A percentile compares a stretch with the other conserved stretches of the same genome.
Evolutionary conservation across 2,329 filamentous ascomycete species (phyloP).

Genomic region (Byssothecium circinans): DNA sequence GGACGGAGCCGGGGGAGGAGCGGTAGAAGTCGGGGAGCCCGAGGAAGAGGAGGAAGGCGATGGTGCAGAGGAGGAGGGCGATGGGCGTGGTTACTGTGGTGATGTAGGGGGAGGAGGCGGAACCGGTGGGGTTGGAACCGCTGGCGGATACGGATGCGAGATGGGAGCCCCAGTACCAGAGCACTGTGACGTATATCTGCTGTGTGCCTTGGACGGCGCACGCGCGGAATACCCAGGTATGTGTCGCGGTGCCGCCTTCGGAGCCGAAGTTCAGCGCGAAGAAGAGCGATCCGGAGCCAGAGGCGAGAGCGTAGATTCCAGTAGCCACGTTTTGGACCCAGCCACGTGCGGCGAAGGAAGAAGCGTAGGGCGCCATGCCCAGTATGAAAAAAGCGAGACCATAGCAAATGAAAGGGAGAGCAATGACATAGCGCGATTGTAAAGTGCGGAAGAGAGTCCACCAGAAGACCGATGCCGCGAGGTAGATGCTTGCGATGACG

Average conservation of each 20-base stretch:
- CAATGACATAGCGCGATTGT: constrained; percentile 60
- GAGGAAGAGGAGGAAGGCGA: constrained; percentile 59
- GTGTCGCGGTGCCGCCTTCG: constrained; percentile 64
- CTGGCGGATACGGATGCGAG: constrained; percentile 51
- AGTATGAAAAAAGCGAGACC: constrained; percentile 64
- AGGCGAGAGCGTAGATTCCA: constrained; percentile 63
- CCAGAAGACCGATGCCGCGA: constrained; percentile 52
- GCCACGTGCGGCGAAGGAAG: constrained; percentile 44
- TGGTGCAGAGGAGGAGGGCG: constrained; percentile 58
- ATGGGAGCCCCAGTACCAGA: constrained; percentile 68
- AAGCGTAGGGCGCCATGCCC: constrained; percentile 62
- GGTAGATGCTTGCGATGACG: constrained; percentile 21
- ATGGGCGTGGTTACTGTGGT: constrained; percentile 61
- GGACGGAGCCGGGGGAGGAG: constrained; percentile 63
- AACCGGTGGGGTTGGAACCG: constrained; percentile 42
- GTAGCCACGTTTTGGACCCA: constrained; percentile 65
- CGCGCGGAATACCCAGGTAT: constrained; percentile 68
- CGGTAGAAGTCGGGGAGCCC: constrained; percentile 70
- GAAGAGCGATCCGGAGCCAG: constrained; percentile 64
- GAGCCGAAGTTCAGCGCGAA: constrained; percentile 69
- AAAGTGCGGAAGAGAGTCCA: constrained; percentile 63
- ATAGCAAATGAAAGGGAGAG: constrained; percentile 64
- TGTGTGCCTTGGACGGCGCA: constrained; percentile 68
- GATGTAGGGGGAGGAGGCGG: constrained; percentile 23
- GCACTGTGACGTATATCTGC: constrained; percentile 64